Percentiles rank a stretch among this genome's conserved stretches.
Evolutionary conservation across 352 stramenopile species (phyloP).

Genomic region (Phytophthora sp.): DNA sequence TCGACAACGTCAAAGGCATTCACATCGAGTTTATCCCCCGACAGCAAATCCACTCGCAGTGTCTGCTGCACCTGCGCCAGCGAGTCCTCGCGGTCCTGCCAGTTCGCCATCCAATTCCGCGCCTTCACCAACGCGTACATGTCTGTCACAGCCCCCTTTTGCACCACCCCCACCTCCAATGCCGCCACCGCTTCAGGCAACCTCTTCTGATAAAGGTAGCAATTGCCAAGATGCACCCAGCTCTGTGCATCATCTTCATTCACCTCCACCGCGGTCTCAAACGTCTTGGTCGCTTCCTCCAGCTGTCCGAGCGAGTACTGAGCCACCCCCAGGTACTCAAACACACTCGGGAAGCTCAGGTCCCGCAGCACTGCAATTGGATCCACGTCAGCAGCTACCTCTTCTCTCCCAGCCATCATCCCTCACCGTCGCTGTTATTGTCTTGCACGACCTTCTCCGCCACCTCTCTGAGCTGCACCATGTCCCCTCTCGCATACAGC

Average conservation of each 20-base stretch:
- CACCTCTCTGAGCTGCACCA: slow-evolving; percentile 52
- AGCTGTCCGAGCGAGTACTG: slow-evolving; percentile 77
- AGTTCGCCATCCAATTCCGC: slow-evolving; percentile 73
- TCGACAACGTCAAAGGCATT: slow-evolving; percentile 62
- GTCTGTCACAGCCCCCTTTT: slow-evolving; percentile 41
- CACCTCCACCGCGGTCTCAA: slow-evolving; percentile 56
- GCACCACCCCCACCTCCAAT: slow-evolving; percentile 54
- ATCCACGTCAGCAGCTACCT: neutral
- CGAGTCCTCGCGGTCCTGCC: slow-evolving; percentile 60
- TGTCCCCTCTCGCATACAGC: slow-evolving; percentile 51
- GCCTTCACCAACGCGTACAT: slow-evolving; percentile 64
- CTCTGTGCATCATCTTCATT: slow-evolving; percentile 52
- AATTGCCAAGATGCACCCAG: slow-evolving; percentile 77
- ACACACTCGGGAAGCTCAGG: slow-evolving; percentile 50
- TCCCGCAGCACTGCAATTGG: slow-evolving; percentile 33
- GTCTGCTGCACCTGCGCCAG: slow-evolving; percentile 38
- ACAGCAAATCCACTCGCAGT: slow-evolving; percentile 28
- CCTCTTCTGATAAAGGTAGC: slow-evolving; percentile 63
- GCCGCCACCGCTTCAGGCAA: slow-evolving; percentile 47
- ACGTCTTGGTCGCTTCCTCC: slow-evolving; percentile 59
- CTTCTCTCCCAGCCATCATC: no score
- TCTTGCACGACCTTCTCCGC: slow-evolving; percentile 46
- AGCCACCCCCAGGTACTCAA: slow-evolving; percentile 71
- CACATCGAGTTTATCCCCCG: neutral
- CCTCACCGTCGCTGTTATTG: slow-evolving; percentile 43